These are phyloP conservation scores for Bimuria novae-zelandiae DNA, from an alignment of 2,329 filamentous ascomycete species.

Conservation along the genomic window DNA sequence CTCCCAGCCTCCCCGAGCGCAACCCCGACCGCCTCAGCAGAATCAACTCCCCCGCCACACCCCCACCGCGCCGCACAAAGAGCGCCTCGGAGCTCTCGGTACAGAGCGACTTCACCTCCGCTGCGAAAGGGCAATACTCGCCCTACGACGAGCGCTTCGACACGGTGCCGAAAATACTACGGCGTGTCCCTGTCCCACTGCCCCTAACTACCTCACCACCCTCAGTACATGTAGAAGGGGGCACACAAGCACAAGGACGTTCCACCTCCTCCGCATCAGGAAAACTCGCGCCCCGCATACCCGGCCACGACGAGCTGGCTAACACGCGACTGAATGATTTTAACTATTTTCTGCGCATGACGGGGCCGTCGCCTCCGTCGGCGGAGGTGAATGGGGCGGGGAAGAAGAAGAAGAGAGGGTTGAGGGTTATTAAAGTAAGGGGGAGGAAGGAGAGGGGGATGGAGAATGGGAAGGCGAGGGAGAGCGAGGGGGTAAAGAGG, in stretches of 20 bases:
- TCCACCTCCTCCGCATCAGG: conserved; percentile 8
- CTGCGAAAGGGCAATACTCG: conserved; percentile 29
- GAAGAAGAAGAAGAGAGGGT: conserved; percentile 22
- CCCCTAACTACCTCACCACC: not conserved
- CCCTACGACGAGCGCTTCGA: conserved; percentile 24
- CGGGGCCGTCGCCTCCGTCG: conserved; percentile 28
- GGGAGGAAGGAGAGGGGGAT: conserved; percentile 27
- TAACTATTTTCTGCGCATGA: conserved; percentile 36
- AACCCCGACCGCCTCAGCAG: conserved; percentile 28
- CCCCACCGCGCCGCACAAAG: conserved; percentile 17
- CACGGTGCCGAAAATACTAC: conserved; percentile 16
- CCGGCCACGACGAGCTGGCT: conserved; percentile 35
- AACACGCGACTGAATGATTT: conserved; percentile 36
- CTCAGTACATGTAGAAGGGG: too few species aligned
- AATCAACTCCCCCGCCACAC: conserved; percentile 19
- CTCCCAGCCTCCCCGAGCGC: conserved; percentile 28
- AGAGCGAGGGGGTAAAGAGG: conserved; percentile 18
- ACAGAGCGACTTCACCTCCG: conserved; percentile 29
- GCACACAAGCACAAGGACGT: too few species aligned
- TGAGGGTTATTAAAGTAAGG: conserved; percentile 32
- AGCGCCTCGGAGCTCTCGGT: conserved; percentile 19
- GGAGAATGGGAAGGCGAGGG: conserved; percentile 26
- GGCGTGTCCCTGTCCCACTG: conserved; percentile 11
- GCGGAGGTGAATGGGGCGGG: conserved; percentile 6
- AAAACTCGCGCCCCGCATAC: conserved; percentile 39